These are phyloP conservation scores for Penicillium sp. DNA, from an alignment of 2,329 filamentous ascomycete genomes.

Conservation along the genomic window DNA sequence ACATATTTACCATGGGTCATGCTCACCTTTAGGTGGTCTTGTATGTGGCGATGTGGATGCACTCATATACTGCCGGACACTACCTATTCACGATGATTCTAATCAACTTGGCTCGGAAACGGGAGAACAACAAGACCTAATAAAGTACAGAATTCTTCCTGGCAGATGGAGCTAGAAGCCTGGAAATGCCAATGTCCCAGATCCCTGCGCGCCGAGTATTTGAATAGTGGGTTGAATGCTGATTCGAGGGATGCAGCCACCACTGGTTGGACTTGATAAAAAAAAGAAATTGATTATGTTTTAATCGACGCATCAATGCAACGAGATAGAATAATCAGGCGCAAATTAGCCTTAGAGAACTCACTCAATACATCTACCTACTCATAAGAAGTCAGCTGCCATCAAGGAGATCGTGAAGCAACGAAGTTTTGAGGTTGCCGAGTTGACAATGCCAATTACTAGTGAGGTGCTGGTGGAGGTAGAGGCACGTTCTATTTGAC, in stretches of 20 bases:
- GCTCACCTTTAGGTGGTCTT: too few relatives aligned
- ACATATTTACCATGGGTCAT: too few relatives aligned
- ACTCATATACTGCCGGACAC: neutral
- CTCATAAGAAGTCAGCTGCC: slow-evolving; percentile 69
- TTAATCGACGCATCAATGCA: neutral
- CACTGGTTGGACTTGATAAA: neutral
- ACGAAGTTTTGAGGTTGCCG: slow-evolving; percentile 57
- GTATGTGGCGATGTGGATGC: neutral
- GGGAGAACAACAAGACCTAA: too few relatives aligned
- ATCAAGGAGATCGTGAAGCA: slow-evolving; percentile 52
- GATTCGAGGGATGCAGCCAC: neutral
- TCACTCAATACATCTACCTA: slow-evolving; percentile 54
- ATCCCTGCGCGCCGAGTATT: neutral
- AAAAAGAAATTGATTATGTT: neutral
- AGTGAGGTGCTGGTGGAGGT: slow-evolving; percentile 72
- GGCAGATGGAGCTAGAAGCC: neutral
- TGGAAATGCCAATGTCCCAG: neutral
- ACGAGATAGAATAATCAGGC: neutral
- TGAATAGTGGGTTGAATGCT: neutral
- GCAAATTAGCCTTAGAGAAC: neutral
- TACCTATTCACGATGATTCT: neutral
- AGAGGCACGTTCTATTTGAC: slow-evolving; percentile 68
- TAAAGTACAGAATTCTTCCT: neutral
- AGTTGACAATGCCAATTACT: slow-evolving; percentile 59
- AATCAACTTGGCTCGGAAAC: neutral